Percentiles rank a stretch among this genome's conserved stretches.
These are phyloP conservation scores for Debaryomycetaceae sp. DNA, from an alignment of 1,139 yeast genomes.

Conservation along the genomic window DNA sequence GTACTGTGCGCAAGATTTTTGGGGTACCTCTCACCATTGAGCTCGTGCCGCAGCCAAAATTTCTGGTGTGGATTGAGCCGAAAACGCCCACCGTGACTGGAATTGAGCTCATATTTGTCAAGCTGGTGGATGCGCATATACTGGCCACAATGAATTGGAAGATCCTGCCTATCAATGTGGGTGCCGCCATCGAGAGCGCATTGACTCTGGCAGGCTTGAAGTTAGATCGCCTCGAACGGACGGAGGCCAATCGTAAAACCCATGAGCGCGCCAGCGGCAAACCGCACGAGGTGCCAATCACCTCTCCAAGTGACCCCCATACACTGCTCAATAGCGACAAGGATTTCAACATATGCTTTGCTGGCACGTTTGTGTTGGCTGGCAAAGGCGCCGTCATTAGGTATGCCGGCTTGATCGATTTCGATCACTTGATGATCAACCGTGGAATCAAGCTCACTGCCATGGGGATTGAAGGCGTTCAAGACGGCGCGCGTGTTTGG, in stretches of 20 bases:
- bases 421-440: constrained; percentile 28
- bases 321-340: constrained; percentile 13
- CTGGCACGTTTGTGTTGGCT: constrained; percentile 19
- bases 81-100: constrained; percentile 30
- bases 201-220: constrained; percentile 22
- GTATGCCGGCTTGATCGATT: constrained; percentile 30
- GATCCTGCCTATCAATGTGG: constrained; percentile 23
- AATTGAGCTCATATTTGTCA: constrained; percentile 17
- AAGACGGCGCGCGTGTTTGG: not conserved
- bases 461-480: constrained; percentile 8
- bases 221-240: constrained; percentile 20
- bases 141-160: constrained; percentile 20
- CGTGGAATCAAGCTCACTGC: constrained; percentile 26
- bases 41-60: constrained; percentile 11
- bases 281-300: constrained; percentile 20
- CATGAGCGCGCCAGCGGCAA: constrained; percentile 23
- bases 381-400: constrained; percentile 8
- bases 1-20: constrained; percentile 19
- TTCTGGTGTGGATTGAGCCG: constrained; percentile 29
- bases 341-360: constrained; percentile 21
- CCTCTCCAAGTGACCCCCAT: no score
- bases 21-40: constrained; percentile 27
- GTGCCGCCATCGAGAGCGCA: constrained; percentile 17
- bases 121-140: not conserved
- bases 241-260: constrained; percentile 19